Base-by-base conservation (phyloP, 257 asterid species). In the Euphrasia confusa region DNA sequence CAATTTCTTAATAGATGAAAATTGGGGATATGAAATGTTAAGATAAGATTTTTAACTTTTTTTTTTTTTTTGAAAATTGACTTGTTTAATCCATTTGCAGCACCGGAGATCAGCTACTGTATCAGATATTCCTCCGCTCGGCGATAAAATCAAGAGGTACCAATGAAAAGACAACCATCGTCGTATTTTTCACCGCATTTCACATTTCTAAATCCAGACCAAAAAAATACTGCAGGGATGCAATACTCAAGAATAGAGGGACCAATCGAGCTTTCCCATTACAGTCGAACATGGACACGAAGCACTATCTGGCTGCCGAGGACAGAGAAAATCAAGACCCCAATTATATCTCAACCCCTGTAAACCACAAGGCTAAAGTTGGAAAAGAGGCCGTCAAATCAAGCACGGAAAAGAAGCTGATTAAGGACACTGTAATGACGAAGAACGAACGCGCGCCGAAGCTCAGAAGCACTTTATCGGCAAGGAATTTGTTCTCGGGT, bases 401-500 rank as follows among this genome's bases (percentile, higher is more conserved):
- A 10, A 82, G 95, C 60, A 21, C 84, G 8, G 89, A 83, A 67
- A 84, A 72, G 81, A 83, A 75, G 67, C 65, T 54, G 40, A 52
- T 30, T 7, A 72, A 60, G 14, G 86, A 78, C 10, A 60, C 56
- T 54, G n/a, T 52, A 64, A 28, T 17, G 72, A 69, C 50, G 49
- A 77, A 54, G 58, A 76, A 70, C 54, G 81, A 73, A 61, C 79
- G 74, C 63, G 53, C 72, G 17, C 90, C 87, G 1, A 87, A 83
- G 80, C 83, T 93, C 63, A 85, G 74, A 75, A 87, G 94, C 71
- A 89, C 97, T 17, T 58, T 82, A 44, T 93, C 99, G 12, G 95
- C 97, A 1, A 75, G 85, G 69, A 89, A 89, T 71, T 74, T 89
- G 72, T 93, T 93, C 77, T 77, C 90, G 0, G 96, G 97, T n/a